Conservation (phyloP, 139 green algal species). For the Chlorella ohadii region DNA sequence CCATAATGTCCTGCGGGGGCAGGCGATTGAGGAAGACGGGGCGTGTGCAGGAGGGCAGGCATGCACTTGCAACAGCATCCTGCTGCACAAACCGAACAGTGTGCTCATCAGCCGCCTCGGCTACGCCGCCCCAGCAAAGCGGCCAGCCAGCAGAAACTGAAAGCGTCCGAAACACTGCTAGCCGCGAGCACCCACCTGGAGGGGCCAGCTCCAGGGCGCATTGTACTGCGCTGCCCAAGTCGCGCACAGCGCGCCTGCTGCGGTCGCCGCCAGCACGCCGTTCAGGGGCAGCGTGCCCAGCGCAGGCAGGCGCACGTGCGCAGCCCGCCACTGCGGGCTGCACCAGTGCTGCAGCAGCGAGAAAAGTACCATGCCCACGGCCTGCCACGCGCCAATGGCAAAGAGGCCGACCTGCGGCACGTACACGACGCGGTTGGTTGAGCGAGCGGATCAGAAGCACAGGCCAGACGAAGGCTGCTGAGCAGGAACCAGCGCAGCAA, state of each 20-base stretch:
- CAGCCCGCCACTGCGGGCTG: background rate
- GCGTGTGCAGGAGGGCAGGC: no score
- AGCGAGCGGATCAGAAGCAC: no score
- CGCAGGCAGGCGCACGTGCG: conserved; percentile 13
- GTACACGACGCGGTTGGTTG: no score
- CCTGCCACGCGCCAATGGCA: conserved; percentile 58
- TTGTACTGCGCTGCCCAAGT: conserved; percentile 51
- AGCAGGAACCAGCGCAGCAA: no score
- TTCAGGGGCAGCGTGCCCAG: background rate
- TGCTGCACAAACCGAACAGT: no score
- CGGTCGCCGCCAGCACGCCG: conserved; percentile 24
- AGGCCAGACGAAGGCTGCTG: no score
- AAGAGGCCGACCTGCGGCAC: conserved; percentile 62
- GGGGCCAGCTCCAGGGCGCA: conserved; percentile 67
- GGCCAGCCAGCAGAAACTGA: no score
- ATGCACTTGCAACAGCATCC: no score
- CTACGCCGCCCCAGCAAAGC: no score
- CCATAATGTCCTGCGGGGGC: conserved; percentile 66
- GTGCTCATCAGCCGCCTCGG: no score
- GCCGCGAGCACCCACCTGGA: conserved; percentile 52
- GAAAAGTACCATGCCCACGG: conserved; percentile 34
- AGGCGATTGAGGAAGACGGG: background rate
- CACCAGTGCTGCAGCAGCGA: conserved; percentile 25
- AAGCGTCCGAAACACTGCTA: no score
- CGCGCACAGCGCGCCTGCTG: conserved; percentile 39